Evolutionary conservation across 2,329 filamentous ascomycete genomes (phyloP).

Genomic region (Diaporthe ilicicola): DNA sequence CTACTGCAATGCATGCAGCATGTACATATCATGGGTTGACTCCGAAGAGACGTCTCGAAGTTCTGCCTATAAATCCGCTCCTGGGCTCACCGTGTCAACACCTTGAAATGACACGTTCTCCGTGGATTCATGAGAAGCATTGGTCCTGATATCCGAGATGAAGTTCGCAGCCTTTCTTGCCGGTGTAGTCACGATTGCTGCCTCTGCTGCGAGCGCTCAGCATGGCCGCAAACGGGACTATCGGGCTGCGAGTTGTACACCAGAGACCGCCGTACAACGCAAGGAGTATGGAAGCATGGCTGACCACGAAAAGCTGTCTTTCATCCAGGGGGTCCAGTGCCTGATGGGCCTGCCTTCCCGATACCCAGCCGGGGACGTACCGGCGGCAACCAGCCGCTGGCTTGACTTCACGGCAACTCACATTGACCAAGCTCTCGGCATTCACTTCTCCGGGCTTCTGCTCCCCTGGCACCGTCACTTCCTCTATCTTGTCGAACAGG

Average conservation of each 20-base stretch:
- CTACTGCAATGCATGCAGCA: not conserved
- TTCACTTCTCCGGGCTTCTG: slow-evolving; percentile 37
- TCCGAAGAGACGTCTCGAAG: not conserved
- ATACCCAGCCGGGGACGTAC: slow-evolving; percentile 41
- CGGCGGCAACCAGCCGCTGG: slow-evolving; percentile 41
- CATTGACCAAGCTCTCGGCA: slow-evolving; percentile 54
- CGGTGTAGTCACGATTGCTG: not conserved
- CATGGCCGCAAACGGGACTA: not conserved
- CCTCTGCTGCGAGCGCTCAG: not conserved
- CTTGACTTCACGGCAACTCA: slow-evolving; percentile 61
- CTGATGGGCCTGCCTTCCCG: slow-evolving; percentile 43
- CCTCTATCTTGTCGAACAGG: slow-evolving; percentile 9
- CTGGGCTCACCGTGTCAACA: not conserved
- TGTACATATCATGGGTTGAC: not conserved
- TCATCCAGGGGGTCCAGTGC: slow-evolving; percentile 50
- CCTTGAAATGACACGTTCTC: not conserved
- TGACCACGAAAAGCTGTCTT: slow-evolving; percentile 23
- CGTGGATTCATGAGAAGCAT: not conserved
- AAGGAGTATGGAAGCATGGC: slow-evolving; percentile 30
- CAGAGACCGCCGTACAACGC: slow-evolving; percentile 15
- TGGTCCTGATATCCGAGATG: not conserved
- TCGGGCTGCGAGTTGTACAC: not conserved
- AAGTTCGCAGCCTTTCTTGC: not conserved
- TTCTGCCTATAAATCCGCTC: not conserved
- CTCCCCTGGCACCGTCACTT: slow-evolving; percentile 31